Evolutionary conservation across 176 grass and related monocot species (phyloP), one percentile per base, ranked within the genome.

Genomic region (Puya raimondii): DNA sequence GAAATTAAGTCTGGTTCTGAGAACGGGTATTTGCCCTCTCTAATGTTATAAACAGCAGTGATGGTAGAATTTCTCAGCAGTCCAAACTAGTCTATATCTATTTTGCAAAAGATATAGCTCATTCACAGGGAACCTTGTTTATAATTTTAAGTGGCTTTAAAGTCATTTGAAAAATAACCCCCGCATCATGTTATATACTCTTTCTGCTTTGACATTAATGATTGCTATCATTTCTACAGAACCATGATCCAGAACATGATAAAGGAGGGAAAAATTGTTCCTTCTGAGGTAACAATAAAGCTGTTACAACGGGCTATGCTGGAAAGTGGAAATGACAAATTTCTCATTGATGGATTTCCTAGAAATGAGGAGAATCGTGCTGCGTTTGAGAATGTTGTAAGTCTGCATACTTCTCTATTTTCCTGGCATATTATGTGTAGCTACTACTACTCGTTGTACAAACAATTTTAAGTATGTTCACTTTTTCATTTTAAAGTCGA

Each of bases 181-280:
- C 4, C 63, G 63, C 11, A 50, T 47, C 53, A 50, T 22, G 47
- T 53, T 22, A 81, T 78, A 23, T 11, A 67, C 10, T 51, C n/a
- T 3, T 11, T 61, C 66, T 42, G 48, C 48, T 85, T 47, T 48
- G 27, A 78, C 5, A 67, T 72, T 21, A 56, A 72, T 52, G 49
- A 10, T 73, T n/a, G 56, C 53, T 53, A 75, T 83, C 0, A 65
- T 80, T 47, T 83, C 78, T 42, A 47, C 84, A 94, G 86, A 64
- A 90, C 91, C 66, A 94, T 94, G 91, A 94, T 94, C 63, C 83
- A 94, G 68, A 94, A 94, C 78, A 94, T 94, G 91, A 94, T 96
- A 85, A 96, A 91, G 69, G 91, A 96, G 59, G 91, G 91, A 68
- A 91, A 96, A 71, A 88, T 96, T 79, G 91, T 96, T 70, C 85